A percentile compares a stretch with the other conserved stretches of the same genome.
Evolutionary conservation across 805 yeast genomes (phyloP).

Genomic region (Lipomyces yamanashiensis): DNA sequence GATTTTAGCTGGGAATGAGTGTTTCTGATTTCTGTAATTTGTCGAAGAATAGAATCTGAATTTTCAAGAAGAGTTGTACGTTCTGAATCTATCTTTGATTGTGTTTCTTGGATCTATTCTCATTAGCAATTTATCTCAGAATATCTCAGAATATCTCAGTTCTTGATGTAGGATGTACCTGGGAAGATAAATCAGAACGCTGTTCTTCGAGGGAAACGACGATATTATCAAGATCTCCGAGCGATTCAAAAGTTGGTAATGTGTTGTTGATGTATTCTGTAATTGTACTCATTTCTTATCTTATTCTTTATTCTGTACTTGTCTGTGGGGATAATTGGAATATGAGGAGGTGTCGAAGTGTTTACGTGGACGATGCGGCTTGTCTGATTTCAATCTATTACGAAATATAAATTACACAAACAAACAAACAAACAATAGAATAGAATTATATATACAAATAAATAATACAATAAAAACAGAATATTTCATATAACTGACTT

Average conservation of each 20-base stretch:
- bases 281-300: slow-evolving; percentile 18
- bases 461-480: too few relatives aligned
- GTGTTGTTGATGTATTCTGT: slow-evolving; percentile 26
- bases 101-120: slow-evolving; percentile 20
- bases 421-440: too few relatives aligned
- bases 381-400: too few relatives aligned
- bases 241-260: slow-evolving; percentile 20
- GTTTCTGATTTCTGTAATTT: neutral
- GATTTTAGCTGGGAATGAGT: slow-evolving; percentile 15
- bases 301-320: too few relatives aligned
- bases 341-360: too few relatives aligned
- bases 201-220: slow-evolving; percentile 29
- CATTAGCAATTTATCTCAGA: neutral
- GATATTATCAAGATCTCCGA: slow-evolving; percentile 25
- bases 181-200: slow-evolving; percentile 10
- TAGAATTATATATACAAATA: too few relatives aligned
- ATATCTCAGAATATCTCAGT: neutral
- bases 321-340: too few relatives aligned
- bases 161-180: neutral
- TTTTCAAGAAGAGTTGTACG: slow-evolving; percentile 3
- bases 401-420: too few relatives aligned
- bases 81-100: slow-evolving; percentile 16
- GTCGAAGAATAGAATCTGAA: slow-evolving; percentile 13
- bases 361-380: too few relatives aligned
- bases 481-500: too few relatives aligned